A percentile compares a stretch with the other conserved stretches of the same genome.
phyloP scores from a whole-genome alignment of 2,329 filamentous ascomycete genomes.

The Aspergillus tubingensis region DNA sequence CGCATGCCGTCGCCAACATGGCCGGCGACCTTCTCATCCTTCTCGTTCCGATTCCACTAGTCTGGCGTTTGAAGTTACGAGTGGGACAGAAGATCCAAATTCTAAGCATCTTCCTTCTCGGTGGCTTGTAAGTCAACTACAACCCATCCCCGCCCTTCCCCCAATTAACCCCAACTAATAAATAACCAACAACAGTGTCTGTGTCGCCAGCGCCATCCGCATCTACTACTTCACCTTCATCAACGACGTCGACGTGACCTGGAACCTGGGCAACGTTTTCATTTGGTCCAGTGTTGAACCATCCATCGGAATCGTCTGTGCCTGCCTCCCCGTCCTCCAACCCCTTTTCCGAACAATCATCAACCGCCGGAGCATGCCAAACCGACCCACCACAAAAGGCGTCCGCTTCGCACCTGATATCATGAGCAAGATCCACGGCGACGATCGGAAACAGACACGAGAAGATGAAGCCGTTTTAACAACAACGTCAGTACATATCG shows the following conservation, averaged over 20 bases:
- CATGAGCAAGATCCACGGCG: constrained; percentile 3
- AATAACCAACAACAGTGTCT: constrained; percentile 14
- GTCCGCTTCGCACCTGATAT: constrained; percentile 3
- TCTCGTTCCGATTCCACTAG: constrained; percentile 19
- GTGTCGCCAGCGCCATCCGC: constrained; percentile 21
- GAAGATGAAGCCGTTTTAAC: constrained; percentile 1
- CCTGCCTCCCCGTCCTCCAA: constrained; percentile 22
- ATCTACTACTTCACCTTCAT: constrained; percentile 21
- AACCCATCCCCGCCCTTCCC: not conserved
- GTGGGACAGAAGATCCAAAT: constrained; percentile 14
- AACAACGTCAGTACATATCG: not conserved
- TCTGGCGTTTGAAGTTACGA: constrained; percentile 22
- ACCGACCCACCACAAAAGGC: not conserved
- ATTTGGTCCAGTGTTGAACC: constrained; percentile 27
- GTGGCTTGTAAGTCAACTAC: constrained; percentile 20
- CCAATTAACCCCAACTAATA: not conserved
- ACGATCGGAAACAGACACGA: not conserved
- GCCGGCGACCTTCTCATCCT: constrained; percentile 22
- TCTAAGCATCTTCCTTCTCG: constrained; percentile 21
- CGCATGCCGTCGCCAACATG: constrained; percentile 20
- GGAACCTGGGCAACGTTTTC: constrained; percentile 21
- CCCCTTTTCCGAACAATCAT: constrained; percentile 15
- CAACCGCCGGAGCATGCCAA: not conserved
- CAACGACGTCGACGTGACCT: constrained; percentile 20
- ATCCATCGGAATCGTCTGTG: constrained; percentile 25